A percentile compares a stretch with the other conserved stretches of the same genome.
Conservation (phyloP, 2,329 filamentous ascomycete genomes). For the Arthrobotrys pseudoclavata region DNA sequence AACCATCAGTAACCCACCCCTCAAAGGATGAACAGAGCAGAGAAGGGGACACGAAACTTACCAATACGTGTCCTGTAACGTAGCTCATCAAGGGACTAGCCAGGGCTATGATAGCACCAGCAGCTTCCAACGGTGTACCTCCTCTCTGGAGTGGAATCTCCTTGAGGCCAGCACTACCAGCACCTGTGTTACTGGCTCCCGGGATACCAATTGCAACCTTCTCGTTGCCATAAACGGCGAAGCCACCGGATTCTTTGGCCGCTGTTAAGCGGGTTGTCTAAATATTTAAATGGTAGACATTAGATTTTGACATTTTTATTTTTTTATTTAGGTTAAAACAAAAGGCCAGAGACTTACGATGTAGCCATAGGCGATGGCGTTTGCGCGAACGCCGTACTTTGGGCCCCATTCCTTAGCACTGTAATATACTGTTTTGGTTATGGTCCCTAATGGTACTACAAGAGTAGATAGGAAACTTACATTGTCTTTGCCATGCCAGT, state of each 20-base stretch:
- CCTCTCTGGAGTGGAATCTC: constrained; percentile 81
- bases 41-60: constrained; percentile 13
- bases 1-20: background rate
- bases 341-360: constrained; percentile 36
- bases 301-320: background rate
- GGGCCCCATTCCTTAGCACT: constrained; percentile 54
- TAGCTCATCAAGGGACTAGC: constrained; percentile 87
- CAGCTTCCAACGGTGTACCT: constrained; percentile 84
- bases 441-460: background rate
- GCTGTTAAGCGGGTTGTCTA: constrained; percentile 78
- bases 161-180: constrained; percentile 69
- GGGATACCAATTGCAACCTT: constrained; percentile 83
- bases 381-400: constrained; percentile 79
- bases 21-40: background rate
- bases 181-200: constrained; percentile 67
- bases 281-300: background rate
- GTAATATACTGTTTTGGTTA: background rate
- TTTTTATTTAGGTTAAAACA: background rate
- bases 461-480: constrained; percentile 67
- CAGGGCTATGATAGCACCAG: constrained; percentile 80
- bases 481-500: constrained; percentile 88
- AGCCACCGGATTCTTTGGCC: constrained; percentile 86
- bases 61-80: constrained; percentile 87
- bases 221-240: constrained; percentile 81
- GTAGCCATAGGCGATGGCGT: constrained; percentile 79